A percentile compares a stretch with the other conserved stretches of the same genome.
phyloP scores from a whole-genome alignment of 1,284 basidiomycete species.

The Cutaneotrichosporon sp. region DNA sequence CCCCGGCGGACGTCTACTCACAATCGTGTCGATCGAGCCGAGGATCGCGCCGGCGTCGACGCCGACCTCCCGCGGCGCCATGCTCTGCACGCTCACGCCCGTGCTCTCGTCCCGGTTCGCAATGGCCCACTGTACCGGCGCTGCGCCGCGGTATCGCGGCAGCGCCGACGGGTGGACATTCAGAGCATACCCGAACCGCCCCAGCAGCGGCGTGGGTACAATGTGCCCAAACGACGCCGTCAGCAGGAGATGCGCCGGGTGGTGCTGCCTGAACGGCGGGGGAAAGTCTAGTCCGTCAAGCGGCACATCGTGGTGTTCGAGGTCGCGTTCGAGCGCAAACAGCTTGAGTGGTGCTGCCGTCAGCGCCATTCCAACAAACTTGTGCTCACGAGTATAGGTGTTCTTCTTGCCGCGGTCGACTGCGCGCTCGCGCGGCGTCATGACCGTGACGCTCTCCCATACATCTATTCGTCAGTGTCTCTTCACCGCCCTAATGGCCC shows the following conservation, averaged over 20 bases:
- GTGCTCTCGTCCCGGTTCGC: slow-evolving; percentile 59
- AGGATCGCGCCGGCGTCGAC: slow-evolving; percentile 51
- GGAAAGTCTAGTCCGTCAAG: slow-evolving; percentile 21
- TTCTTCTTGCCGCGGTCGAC: slow-evolving; percentile 22
- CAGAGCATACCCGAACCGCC: slow-evolving; percentile 66
- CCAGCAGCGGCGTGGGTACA: slow-evolving; percentile 62
- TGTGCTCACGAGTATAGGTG: slow-evolving; percentile 17
- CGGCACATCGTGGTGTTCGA: slow-evolving; percentile 17
- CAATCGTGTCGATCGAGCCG: slow-evolving; percentile 33
- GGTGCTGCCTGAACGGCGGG: slow-evolving; percentile 48
- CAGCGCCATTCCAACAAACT: background rate
- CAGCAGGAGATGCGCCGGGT: slow-evolving; percentile 61
- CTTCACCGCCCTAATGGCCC: background rate
- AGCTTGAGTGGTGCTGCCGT: slow-evolving; percentile 21
- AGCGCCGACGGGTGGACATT: slow-evolving; percentile 91
- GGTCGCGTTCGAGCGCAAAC: slow-evolving; percentile 17
- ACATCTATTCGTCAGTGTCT: slow-evolving; percentile 29
- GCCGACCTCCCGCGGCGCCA: slow-evolving; percentile 36
- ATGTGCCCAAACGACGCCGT: slow-evolving; percentile 93
- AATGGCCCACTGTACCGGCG: slow-evolving; percentile 84
- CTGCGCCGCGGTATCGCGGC: slow-evolving; percentile 82
- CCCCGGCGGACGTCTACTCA: slow-evolving; percentile 23
- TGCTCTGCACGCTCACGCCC: slow-evolving; percentile 60
- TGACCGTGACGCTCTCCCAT: slow-evolving; percentile 38
- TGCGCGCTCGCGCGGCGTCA: slow-evolving; percentile 30